Conservation (phyloP, 371 early-diverging fungal species). For the Gilbertella persicaria region DNA sequence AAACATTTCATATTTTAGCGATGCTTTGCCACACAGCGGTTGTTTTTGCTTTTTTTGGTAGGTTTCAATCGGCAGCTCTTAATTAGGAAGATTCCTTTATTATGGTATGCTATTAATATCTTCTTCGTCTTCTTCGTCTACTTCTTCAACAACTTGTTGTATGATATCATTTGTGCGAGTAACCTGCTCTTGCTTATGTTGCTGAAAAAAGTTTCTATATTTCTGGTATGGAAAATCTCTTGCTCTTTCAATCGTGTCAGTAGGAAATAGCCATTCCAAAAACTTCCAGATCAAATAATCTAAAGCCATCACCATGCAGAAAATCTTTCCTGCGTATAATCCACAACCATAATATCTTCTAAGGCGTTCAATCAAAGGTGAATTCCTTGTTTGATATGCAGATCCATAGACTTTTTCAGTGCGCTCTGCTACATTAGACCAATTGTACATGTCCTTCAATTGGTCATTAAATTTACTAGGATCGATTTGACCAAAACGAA, state of each 20-base stretch:
- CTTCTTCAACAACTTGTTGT: background rate
- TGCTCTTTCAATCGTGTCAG: conserved; percentile 70
- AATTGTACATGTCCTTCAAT: conserved; percentile 93
- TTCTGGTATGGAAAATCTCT: conserved; percentile 65
- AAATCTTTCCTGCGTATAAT: conserved; percentile 89
- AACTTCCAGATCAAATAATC: conserved; percentile 82
- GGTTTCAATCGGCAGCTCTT: background rate
- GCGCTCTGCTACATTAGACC: conserved; percentile 93
- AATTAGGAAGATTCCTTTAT: background rate
- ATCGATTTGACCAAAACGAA: conserved; percentile 68
- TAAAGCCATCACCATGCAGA: conserved; percentile 86
- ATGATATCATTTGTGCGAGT: background rate
- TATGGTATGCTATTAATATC: no score
- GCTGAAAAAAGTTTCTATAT: conserved; percentile 35
- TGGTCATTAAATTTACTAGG: conserved; percentile 78
- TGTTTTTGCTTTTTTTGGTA: background rate
- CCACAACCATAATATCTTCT: conserved; percentile 89
- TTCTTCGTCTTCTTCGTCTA: background rate
- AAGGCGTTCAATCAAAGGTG: conserved; percentile 85
- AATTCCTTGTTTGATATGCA: conserved; percentile 62
- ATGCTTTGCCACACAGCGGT: no score
- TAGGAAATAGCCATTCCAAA: conserved; percentile 85
- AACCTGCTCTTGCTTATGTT: background rate
- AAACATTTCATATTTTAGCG: no score
- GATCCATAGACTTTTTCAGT: conserved; percentile 86